Evolutionary conservation across 805 yeast genomes (phyloP), one percentile per base, ranked within the genome.

Genomic region (Debaryomyces prosopidis): DNA sequence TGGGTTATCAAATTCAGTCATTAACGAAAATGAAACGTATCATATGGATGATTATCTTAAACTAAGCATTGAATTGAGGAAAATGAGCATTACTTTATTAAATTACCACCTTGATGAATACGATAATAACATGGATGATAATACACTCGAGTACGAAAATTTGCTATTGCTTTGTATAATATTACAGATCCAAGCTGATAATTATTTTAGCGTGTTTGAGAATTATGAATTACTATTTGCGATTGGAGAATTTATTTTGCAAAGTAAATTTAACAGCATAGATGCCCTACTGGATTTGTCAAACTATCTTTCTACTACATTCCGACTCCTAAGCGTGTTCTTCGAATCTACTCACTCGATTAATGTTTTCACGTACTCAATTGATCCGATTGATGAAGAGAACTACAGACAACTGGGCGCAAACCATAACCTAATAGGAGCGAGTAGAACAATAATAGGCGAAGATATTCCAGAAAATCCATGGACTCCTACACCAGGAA

Each of bases 331-430:
- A 49, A 54, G 62, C 48, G 53, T 70, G 12, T 69, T 75, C 43
- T 79, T 64, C 54, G 71, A 64, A 46, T 71, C 81, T 10, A 77
- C 84, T 1, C 77, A 78, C 34, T 65, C 76, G 1, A 73, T 80
- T 33, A 80, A 76, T 52, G 53, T 68, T 11, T 68, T 70, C 48
- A 75, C 77, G 52, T 80, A 78, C 54, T 53, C 68, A 18, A 71
- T 79, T 23, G 67, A 62, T 18, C 54, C 50, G 14, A 73, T 67
- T 31, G 56, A 55, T 27, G 71, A 65, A 9, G 63, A 58, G 31
- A 72, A 74, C n/a, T 77, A 75, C 50, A 71, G 70, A 47, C 84
- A 79, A 52, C 59, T 73, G 42, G 55, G 59, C 15, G 75, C 69
- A 6, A 56, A 57, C 40, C 70, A 69, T 49, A 69, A 71, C 46